Conservation (phyloP, 257 asterid species). For the Solanum chilense region DNA sequence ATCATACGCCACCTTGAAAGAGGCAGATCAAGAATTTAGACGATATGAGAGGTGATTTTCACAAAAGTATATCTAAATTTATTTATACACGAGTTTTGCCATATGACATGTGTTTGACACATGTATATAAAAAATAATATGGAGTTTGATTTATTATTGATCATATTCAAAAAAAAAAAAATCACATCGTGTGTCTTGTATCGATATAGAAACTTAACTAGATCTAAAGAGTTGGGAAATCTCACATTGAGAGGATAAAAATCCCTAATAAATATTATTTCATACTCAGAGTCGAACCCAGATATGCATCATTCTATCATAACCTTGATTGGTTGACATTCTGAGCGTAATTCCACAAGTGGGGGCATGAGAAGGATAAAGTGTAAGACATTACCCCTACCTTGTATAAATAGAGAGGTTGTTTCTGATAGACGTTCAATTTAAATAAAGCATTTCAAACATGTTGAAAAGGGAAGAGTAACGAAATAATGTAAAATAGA, state of each 20-base stretch:
- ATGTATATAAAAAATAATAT: neutral
- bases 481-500: neutral
- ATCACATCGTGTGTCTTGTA: no score
- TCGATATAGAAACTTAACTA: no score
- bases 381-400: neutral
- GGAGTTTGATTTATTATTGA: neutral
- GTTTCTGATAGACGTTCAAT: no score
- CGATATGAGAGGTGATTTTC: neutral
- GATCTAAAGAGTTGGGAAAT: neutral
- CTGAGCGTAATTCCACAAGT: no score
- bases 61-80: neutral
- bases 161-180: no score
- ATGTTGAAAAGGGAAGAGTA: neutral
- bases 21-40: neutral
- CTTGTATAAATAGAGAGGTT: neutral
- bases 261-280: neutral
- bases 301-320: neutral
- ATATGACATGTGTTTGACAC: neutral
- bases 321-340: neutral
- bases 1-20: conserved; percentile 31
- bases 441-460: neutral
- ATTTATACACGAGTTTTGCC: neutral
- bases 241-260: neutral
- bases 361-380: neutral
- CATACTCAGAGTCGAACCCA: neutral